Conservation (phyloP, 345 rosid genomes). For the Melaleuca quinquenervia region DNA sequence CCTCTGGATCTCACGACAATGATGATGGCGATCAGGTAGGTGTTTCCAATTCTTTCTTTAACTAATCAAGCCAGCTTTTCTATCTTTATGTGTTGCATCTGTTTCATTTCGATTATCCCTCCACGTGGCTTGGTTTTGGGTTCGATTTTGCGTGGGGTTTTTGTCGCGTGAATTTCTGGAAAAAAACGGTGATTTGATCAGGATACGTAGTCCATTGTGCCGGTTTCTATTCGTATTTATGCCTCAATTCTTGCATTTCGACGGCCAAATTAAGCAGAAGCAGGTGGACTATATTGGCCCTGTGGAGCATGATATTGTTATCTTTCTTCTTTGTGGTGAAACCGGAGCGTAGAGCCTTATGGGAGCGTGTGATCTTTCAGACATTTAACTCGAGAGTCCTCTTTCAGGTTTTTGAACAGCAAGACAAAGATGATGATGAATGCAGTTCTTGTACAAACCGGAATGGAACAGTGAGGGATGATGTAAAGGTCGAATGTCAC, state of each 20-base stretch:
- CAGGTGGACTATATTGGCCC: neutral
- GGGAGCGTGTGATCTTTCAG: neutral
- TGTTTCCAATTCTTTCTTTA: neutral
- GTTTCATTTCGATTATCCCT: neutral
- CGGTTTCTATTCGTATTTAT: neutral
- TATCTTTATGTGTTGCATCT: neutral
- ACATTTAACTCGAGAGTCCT: neutral
- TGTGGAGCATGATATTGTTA: neutral
- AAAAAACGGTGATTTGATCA: neutral
- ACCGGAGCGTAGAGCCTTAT: neutral
- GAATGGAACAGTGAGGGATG: slow-evolving; percentile 10
- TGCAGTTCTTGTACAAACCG: slow-evolving; percentile 15
- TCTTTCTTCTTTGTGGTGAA: neutral
- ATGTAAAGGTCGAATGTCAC: slow-evolving; percentile 28
- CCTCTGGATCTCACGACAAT: slow-evolving; percentile 45
- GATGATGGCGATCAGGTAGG: slow-evolving; percentile 29
- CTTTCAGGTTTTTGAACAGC: slow-evolving; percentile 25
- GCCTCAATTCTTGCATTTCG: neutral
- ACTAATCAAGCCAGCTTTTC: neutral
- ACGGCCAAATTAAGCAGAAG: neutral
- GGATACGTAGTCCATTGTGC: neutral
- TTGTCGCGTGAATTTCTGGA: neutral
- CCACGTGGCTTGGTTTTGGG: neutral
- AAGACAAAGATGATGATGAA: slow-evolving; percentile 23
- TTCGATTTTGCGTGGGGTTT: neutral